Conservation (phyloP, 257 asterid species). For the Solanum gracilifrons region DNA sequence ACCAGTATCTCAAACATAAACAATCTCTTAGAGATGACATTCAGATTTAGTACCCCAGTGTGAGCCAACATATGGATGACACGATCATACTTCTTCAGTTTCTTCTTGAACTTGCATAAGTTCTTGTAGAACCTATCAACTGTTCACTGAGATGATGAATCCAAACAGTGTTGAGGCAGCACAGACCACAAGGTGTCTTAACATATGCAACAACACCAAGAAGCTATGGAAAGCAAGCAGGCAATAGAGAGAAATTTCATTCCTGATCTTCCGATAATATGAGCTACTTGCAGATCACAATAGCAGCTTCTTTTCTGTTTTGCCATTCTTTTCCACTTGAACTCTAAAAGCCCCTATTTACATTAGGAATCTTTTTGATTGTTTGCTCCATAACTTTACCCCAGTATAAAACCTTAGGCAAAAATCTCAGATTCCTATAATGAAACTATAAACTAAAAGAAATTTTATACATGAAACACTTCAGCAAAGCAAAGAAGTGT, state of each 20-base stretch:
- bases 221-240: not conserved
- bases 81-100: slow-evolving; percentile 48
- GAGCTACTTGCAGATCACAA: not conserved
- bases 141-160: not conserved
- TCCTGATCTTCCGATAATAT: not conserved
- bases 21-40: not conserved
- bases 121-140: not conserved
- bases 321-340: not conserved
- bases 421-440: not conserved
- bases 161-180: not conserved
- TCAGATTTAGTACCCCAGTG: slow-evolving; percentile 42
- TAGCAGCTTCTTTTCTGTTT: not conserved
- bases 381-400: not conserved
- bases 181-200: not conserved
- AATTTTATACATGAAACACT: not conserved
- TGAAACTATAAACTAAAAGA: not conserved
- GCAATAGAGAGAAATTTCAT: not conserved
- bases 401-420: not conserved
- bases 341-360: not conserved
- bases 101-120: slow-evolving; percentile 19
- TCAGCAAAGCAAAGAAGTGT: not conserved
- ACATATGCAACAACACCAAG: not conserved
- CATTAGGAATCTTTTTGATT: not conserved
- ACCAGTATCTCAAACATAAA: not conserved
- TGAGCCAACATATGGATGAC: slow-evolving; percentile 70